Percentiles rank a stretch among this genome's conserved stretches.
Evolutionary conservation across 768 basidiomycete genomes (phyloP).

Genomic region (Pseudohyphozyma bogoriensis): DNA sequence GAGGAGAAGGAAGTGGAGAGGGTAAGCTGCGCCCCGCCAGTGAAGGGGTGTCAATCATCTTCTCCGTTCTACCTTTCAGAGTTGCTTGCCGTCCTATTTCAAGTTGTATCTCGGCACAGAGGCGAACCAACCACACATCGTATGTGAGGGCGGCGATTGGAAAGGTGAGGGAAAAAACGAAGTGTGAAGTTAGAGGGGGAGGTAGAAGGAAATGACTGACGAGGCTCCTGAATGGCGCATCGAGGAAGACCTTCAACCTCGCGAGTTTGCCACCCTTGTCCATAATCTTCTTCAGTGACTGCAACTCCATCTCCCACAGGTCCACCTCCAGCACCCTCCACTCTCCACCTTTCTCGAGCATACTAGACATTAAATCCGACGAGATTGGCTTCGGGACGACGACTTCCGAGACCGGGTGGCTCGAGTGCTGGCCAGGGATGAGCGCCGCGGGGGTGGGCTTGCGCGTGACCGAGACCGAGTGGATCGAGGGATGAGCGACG

Average conservation of each 20-base stretch:
- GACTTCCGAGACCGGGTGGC: conserved; percentile 5
- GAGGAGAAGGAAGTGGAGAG: conserved; percentile 6
- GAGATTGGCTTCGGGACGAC: conserved; percentile 1
- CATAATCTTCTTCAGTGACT: conserved; percentile 7
- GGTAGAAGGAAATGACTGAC: neutral
- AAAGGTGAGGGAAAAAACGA: no score
- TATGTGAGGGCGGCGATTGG: no score
- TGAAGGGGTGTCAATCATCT: no score
- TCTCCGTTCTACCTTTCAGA: no score
- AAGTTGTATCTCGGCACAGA: no score
- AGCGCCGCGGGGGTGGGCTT: neutral
- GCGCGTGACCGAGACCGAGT: conserved; percentile 5
- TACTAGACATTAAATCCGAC: neutral
- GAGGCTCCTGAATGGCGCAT: conserved; percentile 16
- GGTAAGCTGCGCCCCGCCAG: conserved; percentile 4
- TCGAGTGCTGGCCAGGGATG: conserved; percentile 14
- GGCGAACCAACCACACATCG: no score
- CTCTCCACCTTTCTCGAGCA: conserved; percentile 1
- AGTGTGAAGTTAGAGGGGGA: neutral
- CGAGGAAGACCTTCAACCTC: conserved; percentile 11
- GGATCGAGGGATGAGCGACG: neutral
- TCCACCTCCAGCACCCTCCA: conserved; percentile 18
- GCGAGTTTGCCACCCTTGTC: conserved; percentile 1
- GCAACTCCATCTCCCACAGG: conserved; percentile 3
- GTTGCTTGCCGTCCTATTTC: no score